A percentile compares a stretch with the other conserved stretches of the same genome.
phyloP scores from a whole-genome alignment of 1,284 basidiomycete species.

The Coniferiporia weirii region DNA sequence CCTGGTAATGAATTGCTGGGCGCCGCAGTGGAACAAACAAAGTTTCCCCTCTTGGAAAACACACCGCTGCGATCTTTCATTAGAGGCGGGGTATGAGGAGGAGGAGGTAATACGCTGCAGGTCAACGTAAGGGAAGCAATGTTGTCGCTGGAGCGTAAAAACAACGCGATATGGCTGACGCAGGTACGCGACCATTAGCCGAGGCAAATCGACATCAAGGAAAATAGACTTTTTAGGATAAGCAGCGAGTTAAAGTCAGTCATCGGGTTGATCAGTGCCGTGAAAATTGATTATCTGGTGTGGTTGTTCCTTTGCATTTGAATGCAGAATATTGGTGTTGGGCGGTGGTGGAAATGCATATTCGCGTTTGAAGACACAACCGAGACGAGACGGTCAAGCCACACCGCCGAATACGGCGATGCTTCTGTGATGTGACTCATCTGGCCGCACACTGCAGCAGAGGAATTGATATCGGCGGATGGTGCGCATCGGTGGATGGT shows the following conservation, averaged over 20 bases:
- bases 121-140: neutral
- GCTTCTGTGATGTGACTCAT: too few species aligned
- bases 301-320: too few species aligned
- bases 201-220: neutral
- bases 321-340: too few species aligned
- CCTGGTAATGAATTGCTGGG: neutral
- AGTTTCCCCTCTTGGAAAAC: neutral
- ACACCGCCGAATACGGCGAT: too few species aligned
- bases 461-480: too few species aligned
- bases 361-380: too few species aligned
- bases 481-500: too few species aligned
- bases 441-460: too few species aligned
- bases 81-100: neutral
- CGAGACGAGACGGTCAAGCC: too few species aligned
- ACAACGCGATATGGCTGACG: neutral
- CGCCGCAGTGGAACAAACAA: neutral
- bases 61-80: neutral
- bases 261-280: neutral
- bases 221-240: neutral
- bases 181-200: neutral
- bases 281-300: neutral
- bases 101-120: neutral
- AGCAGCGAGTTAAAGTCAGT: neutral
- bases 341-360: too few species aligned
- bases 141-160: neutral